Percentiles rank a stretch among this genome's conserved stretches.
Conservation (phyloP, 768 basidiomycete species). For the Hygrophorus pudorinus region DNA sequence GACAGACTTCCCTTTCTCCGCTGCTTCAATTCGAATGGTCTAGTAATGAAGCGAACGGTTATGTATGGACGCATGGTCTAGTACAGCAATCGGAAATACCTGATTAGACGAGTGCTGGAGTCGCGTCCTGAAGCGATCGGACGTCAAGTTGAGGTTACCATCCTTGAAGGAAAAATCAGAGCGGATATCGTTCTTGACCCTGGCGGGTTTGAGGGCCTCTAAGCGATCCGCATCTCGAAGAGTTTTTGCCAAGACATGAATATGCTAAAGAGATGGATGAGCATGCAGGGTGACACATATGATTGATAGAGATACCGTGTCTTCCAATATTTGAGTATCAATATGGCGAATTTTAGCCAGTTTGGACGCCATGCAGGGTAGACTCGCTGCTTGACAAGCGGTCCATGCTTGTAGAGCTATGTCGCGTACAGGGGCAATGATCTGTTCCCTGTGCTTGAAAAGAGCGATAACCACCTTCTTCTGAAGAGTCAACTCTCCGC, state of each 20-base stretch:
- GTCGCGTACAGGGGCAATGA: conserved; percentile 6
- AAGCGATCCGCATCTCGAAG: conserved; percentile 29
- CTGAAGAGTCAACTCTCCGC: conserved; percentile 22
- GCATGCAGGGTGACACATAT: not conserved
- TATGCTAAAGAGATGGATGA: conserved; percentile 19
- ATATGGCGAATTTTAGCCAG: conserved; percentile 13
- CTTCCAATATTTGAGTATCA: conserved; percentile 15
- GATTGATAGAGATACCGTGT: conserved; percentile 16
- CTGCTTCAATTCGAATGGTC: conserved; percentile 15
- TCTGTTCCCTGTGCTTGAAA: conserved; percentile 20
- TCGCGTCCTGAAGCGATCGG: conserved; percentile 34
- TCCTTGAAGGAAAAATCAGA: conserved; percentile 17
- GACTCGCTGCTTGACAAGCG: conserved; percentile 25
- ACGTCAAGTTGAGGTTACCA: conserved; percentile 23
- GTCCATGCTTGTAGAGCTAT: conserved; percentile 37
- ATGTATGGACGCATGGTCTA: not conserved
- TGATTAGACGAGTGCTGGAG: conserved; percentile 20
- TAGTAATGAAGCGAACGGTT: conserved; percentile 1
- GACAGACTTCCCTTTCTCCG: conserved; percentile 6
- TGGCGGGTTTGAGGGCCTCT: conserved; percentile 31
- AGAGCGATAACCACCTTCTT: conserved; percentile 18
- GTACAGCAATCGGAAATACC: conserved; percentile 12
- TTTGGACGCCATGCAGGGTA: conserved; percentile 12
- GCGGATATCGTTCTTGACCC: conserved; percentile 36
- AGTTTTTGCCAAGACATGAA: conserved; percentile 27